A percentile compares a stretch with the other conserved stretches of the same genome.
phyloP scores from a whole-genome alignment of 2,329 filamentous ascomycete genomes.

The Emydomyces testavorans region DNA sequence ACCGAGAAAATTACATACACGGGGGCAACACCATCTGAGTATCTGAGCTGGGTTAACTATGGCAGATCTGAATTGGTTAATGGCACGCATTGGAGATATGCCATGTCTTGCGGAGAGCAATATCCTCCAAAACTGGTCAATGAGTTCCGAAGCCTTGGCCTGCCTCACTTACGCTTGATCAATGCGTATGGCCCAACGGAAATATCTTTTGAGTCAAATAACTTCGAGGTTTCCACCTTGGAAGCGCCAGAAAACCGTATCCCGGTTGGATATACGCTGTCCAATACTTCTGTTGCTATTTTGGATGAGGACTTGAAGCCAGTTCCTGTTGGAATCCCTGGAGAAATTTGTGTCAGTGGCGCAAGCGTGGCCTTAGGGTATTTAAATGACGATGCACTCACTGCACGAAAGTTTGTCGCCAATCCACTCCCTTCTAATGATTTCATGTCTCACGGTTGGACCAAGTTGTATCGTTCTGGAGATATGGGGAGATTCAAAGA shows the following conservation, averaged over 20 bases:
- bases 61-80: constrained; percentile 13
- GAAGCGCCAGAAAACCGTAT: constrained; percentile 9
- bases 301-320: constrained; percentile 30
- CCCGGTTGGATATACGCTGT: constrained; percentile 21
- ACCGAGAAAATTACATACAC: constrained; percentile 19
- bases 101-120: constrained; percentile 18
- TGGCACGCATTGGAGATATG: constrained; percentile 15
- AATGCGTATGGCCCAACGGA: constrained; percentile 21
- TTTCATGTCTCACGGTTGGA: constrained; percentile 6
- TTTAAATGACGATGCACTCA: constrained; percentile 15
- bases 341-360: constrained; percentile 36
- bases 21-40: constrained; percentile 20
- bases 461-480: constrained; percentile 10
- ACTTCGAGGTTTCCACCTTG: constrained; percentile 12
- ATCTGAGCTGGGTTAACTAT: constrained; percentile 16
- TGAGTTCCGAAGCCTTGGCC: constrained; percentile 13
- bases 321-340: constrained; percentile 32
- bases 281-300: constrained; percentile 32
- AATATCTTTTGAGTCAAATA: constrained; percentile 19
- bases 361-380: constrained; percentile 20
- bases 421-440: constrained; percentile 11
- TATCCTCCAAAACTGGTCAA: constrained; percentile 9
- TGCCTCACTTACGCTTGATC: constrained; percentile 13
- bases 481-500: constrained; percentile 6
- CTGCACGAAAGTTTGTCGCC: constrained; percentile 17